A percentile compares a stretch with the other conserved stretches of the same genome.
Conservation (phyloP, 371 early-diverging fungal species). For the Mucor sp. region DNA sequence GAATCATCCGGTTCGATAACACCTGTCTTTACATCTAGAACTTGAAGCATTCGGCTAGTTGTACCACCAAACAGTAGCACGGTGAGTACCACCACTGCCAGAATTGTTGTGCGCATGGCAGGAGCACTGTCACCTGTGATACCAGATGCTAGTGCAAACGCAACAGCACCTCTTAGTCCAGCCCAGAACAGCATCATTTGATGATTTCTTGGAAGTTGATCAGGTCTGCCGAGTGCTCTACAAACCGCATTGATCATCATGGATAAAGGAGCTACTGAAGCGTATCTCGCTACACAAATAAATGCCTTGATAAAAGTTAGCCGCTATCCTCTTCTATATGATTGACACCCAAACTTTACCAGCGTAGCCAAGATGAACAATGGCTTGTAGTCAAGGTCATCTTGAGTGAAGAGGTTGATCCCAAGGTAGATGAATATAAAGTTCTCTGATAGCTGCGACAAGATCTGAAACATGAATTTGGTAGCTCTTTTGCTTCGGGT, state of each 20-base stretch:
- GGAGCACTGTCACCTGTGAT: constrained; percentile 68
- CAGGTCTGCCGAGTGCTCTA: constrained; percentile 56
- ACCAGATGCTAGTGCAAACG: constrained; percentile 90
- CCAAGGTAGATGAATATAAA: constrained; percentile 97
- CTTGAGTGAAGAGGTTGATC: constrained; percentile 83
- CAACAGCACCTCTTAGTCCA: constrained; percentile 94
- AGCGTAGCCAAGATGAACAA: constrained; percentile 74
- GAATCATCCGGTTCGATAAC: constrained; percentile 63
- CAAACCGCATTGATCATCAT: constrained; percentile 73
- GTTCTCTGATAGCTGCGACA: constrained; percentile 89
- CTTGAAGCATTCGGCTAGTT: constrained; percentile 76
- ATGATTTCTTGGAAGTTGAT: constrained; percentile 77
- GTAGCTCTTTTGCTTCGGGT: constrained; percentile 74
- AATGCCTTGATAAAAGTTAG: too few relatives aligned
- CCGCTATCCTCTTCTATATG: too few relatives aligned
- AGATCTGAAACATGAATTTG: constrained; percentile 86
- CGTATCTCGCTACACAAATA: constrained; percentile 82
- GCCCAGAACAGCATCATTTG: constrained; percentile 96
- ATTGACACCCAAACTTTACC: too few relatives aligned
- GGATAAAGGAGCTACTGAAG: constrained; percentile 83
- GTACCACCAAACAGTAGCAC: constrained; percentile 91
- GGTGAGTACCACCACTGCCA: constrained; percentile 89
- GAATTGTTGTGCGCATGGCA: constrained; percentile 83
- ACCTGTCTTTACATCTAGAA: constrained; percentile 77
- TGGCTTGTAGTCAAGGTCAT: constrained; percentile 70